These are phyloP conservation scores for Triticum timopheevii DNA, from an alignment of 176 grass and related monocot genomes.

Conservation along the genomic window DNA sequence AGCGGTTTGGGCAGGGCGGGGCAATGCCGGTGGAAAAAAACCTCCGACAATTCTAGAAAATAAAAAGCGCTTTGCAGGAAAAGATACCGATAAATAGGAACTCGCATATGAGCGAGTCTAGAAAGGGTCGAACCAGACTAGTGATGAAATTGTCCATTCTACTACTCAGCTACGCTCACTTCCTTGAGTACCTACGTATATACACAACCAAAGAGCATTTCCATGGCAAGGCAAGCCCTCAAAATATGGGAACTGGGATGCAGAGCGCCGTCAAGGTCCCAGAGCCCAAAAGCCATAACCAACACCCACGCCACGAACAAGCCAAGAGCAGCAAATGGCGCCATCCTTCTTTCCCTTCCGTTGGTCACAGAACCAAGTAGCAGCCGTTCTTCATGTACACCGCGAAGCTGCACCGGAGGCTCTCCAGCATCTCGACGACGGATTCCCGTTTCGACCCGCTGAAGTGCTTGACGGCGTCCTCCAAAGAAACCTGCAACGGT, in stretches of 20 bases:
- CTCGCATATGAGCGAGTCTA: background rate
- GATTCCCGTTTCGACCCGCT: conserved; percentile 53
- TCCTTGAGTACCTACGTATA: background rate
- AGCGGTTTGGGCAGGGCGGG: no score
- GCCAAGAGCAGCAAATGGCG: background rate
- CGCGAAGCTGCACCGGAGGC: conserved; percentile 55
- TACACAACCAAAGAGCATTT: background rate
- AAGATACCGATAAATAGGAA: background rate
- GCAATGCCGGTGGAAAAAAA: no score
- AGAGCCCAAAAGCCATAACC: background rate
- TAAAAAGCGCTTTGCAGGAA: background rate
- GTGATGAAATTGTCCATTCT: background rate
- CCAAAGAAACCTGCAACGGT: conserved; percentile 62
- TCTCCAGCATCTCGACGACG: conserved; percentile 47
- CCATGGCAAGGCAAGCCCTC: background rate
- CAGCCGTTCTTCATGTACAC: conserved; percentile 73
- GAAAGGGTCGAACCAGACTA: background rate
- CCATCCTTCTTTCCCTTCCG: background rate
- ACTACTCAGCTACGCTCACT: background rate
- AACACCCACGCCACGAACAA: background rate
- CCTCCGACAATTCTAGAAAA: background rate
- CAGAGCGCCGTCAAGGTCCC: background rate
- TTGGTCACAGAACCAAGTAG: conserved; percentile 60
- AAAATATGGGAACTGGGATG: background rate
- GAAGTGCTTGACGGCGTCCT: conserved; percentile 55